Conservation (phyloP, 257 asterid species). For the Lantana camara region DNA sequence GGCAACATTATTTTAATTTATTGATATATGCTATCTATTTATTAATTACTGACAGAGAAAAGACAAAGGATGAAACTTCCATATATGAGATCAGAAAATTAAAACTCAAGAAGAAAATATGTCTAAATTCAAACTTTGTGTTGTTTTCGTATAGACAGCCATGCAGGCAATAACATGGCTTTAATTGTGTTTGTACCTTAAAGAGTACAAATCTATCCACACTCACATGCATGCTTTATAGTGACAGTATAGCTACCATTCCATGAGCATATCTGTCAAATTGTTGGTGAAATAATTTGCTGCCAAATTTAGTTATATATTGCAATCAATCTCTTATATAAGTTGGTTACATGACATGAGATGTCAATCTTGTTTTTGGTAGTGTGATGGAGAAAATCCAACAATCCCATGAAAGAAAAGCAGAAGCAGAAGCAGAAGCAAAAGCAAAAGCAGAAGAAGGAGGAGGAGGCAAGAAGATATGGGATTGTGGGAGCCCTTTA, state of each 20-base stretch:
- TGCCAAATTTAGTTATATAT: neutral
- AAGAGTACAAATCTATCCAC: neutral
- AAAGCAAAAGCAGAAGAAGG: neutral
- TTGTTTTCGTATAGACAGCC: too few relatives aligned
- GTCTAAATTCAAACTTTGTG: too few relatives aligned
- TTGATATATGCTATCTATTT: too few relatives aligned
- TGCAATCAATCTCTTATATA: too few relatives aligned
- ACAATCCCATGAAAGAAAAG: constrained; percentile 6
- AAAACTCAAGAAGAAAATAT: too few relatives aligned
- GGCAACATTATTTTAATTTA: too few relatives aligned
- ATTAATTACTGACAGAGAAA: too few relatives aligned
- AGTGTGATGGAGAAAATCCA: constrained; percentile 7
- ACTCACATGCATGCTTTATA: constrained; percentile 1
- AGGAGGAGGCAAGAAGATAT: constrained; percentile 19
- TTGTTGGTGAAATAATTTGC: constrained; percentile 6
- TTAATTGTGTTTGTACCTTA: neutral
- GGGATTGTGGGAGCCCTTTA: constrained; percentile 68
- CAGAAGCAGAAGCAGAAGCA: neutral
- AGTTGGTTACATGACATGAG: too few relatives aligned
- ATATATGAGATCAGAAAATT: too few relatives aligned
- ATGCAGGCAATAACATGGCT: neutral
- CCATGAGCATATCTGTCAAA: constrained; percentile 19
- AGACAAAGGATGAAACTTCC: too few relatives aligned
- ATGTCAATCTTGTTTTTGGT: too few relatives aligned
- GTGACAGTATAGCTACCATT: too few relatives aligned